Base-by-base conservation (phyloP, 352 stramenopile genomes). In the Phytopythium helicoides region DNA sequence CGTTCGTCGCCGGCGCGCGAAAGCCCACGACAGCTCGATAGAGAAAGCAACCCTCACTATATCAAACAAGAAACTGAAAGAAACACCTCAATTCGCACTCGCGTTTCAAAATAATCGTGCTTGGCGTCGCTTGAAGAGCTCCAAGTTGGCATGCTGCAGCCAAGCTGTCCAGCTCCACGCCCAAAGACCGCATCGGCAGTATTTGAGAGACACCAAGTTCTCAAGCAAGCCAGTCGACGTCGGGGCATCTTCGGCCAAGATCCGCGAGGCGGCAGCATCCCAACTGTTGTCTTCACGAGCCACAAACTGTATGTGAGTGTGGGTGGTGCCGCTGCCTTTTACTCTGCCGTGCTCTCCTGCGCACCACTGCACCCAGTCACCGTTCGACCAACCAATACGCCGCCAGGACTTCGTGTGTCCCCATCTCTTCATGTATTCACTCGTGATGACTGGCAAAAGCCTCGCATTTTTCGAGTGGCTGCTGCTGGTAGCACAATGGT, bases 1-100 rank as follows among this genome's bases (percentile, higher is more conserved):
- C 80, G 36, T 93, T 93, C 36, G 77, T 91, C 16, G 71, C 78
- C 6, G 80, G 82, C 19, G 82, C 65, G 3, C 68, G 75, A 5
- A 76, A 72, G 26, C 74, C 79, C 12, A 9, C 47, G 16, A 11
- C 16, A 44, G 31, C 40, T 38, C 6, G 6, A n/a, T 45, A 33
- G n/a, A 18, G 16, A 33, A n/a, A 25, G 37, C 58, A 12, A 31
- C 39, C 28, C 10, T n/a, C 38, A n/a, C 18, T 12, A n/a, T 35
- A 47, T 47, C 41, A 16, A 47, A n/a, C 14, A 33, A 26, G 41
- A 34, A 28, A 47, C 41, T 25, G n/a, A n/a, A n/a, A n/a, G n/a
- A n/a, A n/a, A n/a, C n/a, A n/a, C n/a, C n/a, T n/a, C n/a, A n/a
- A n/a, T n/a, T n/a, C n/a, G n/a, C n/a, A n/a, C n/a, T n/a, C n/a